phyloP scores from a whole-genome alignment of 257 asterid genomes.

The Solanum chiquidenum region DNA sequence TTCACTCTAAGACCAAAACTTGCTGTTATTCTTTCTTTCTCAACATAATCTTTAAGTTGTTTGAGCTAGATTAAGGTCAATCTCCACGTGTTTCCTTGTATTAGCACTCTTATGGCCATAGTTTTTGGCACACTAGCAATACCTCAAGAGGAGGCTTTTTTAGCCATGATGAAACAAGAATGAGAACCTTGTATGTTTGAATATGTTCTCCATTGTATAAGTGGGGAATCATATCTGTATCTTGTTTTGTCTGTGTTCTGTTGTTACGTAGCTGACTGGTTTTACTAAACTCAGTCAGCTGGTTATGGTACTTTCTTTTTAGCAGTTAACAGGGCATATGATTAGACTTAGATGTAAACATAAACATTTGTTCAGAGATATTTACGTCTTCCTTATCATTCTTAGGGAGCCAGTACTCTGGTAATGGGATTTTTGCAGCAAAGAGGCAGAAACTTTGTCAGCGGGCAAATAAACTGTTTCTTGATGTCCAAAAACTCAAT shows the following conservation, averaged over 20 bases:
- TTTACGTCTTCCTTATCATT: not conserved
- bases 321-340: not conserved
- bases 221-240: not conserved
- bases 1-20: not conserved
- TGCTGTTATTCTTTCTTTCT: not conserved
- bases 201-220: not conserved
- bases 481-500: conserved; percentile 26
- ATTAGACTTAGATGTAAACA: not conserved
- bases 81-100: not conserved
- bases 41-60: not conserved
- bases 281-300: not conserved
- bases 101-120: not conserved
- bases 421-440: conserved; percentile 39
- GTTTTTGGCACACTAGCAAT: not conserved
- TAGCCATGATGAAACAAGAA: not conserved
- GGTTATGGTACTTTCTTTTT: not conserved
- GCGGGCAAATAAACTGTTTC: conserved; percentile 28
- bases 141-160: not conserved
- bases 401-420: conserved; percentile 42
- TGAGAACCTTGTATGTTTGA: not conserved
- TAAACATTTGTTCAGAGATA: not conserved
- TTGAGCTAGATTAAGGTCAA: not conserved
- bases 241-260: not conserved
- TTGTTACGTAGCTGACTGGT: not conserved
- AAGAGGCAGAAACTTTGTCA: conserved; percentile 51